Percentiles rank a stretch among this genome's conserved stretches.
Evolutionary conservation across 169 alveolate species (phyloP).

Genomic region (Eimeria maxima): DNA sequence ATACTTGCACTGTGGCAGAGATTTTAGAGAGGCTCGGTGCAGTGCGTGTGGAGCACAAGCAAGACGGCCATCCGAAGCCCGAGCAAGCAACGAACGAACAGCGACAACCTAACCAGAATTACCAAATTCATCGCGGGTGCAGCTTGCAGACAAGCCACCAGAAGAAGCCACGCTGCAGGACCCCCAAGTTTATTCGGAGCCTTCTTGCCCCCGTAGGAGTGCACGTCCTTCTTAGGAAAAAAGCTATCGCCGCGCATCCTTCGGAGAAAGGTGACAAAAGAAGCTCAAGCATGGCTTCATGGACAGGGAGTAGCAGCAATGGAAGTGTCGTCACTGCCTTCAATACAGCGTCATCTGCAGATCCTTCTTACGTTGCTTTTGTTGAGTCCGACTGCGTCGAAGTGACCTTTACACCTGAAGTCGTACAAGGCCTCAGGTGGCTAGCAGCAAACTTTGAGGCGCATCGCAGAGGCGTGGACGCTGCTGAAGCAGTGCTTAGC

Average conservation of each 20-base stretch:
- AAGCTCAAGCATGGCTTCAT: not conserved
- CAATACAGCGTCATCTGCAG: not conserved
- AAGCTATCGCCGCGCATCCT: not conserved
- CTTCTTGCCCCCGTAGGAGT: slow-evolving; percentile 42
- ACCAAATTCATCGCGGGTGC: not conserved
- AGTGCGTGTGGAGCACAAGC: not conserved
- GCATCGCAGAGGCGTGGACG: slow-evolving; percentile 53
- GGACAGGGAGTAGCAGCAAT: not conserved
- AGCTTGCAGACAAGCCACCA: not conserved
- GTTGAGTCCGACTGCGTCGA: slow-evolving; percentile 59
- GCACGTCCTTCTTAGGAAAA: slow-evolving; percentile 22
- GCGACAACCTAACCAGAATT: not conserved
- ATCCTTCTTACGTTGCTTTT: slow-evolving; percentile 27
- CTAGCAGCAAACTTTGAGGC: slow-evolving; percentile 28
- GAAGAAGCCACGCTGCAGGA: not conserved
- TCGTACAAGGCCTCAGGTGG: slow-evolving; percentile 50
- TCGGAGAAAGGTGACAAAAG: not conserved
- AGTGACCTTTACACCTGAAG: slow-evolving; percentile 5
- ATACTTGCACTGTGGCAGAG: slow-evolving; percentile 41
- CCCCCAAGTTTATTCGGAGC: not conserved
- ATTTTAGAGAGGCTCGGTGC: slow-evolving; percentile 41
- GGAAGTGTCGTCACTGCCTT: not conserved
- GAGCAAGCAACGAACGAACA: not conserved
- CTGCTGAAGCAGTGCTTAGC: slow-evolving; percentile 68
- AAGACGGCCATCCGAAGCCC: not conserved